Evolutionary conservation across 2,329 filamentous ascomycete species (phyloP).

Genomic region (Trematosphaeria pertusa): DNA sequence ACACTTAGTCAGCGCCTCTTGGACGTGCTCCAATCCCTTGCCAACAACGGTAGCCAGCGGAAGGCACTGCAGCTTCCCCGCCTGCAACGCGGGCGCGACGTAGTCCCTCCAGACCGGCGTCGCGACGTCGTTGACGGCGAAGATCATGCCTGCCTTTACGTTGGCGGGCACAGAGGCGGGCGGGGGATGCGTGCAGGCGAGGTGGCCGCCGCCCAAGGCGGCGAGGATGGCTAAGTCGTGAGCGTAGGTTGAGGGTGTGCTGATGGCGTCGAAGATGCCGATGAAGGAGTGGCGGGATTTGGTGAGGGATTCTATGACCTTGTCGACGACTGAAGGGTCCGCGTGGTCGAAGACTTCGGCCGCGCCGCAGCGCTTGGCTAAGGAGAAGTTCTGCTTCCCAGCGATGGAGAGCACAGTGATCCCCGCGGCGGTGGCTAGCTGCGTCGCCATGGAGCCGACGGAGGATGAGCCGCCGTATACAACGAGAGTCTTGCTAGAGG

Average conservation of each 20-base stretch:
- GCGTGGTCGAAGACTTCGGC: constrained; percentile 36
- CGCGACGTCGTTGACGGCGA: constrained; percentile 30
- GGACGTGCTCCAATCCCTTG: constrained; percentile 33
- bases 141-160: constrained; percentile 42
- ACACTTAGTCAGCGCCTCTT: constrained; percentile 30
- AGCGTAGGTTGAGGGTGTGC: constrained; percentile 23
- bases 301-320: constrained; percentile 46
- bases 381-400: constrained; percentile 33
- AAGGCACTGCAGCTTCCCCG: constrained; percentile 32
- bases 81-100: constrained; percentile 30
- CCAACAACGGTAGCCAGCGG: constrained; percentile 34
- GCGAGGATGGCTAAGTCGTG: constrained; percentile 32
- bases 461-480: constrained; percentile 57
- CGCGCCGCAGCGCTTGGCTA: constrained; percentile 30
- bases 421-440: constrained; percentile 49
- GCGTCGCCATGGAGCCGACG: constrained; percentile 51
- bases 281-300: constrained; percentile 42
- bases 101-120: constrained; percentile 34
- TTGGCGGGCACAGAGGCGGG: constrained; percentile 36
- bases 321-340: constrained; percentile 37
- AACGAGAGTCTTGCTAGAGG: constrained; percentile 47
- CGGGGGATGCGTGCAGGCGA: constrained; percentile 47
- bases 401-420: constrained; percentile 49
- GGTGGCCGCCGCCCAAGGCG: constrained; percentile 42
- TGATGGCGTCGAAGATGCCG: constrained; percentile 50